phyloP scores from a whole-genome alignment of 176 grass and related monocot species.

The Neostapfia colusana region DNA sequence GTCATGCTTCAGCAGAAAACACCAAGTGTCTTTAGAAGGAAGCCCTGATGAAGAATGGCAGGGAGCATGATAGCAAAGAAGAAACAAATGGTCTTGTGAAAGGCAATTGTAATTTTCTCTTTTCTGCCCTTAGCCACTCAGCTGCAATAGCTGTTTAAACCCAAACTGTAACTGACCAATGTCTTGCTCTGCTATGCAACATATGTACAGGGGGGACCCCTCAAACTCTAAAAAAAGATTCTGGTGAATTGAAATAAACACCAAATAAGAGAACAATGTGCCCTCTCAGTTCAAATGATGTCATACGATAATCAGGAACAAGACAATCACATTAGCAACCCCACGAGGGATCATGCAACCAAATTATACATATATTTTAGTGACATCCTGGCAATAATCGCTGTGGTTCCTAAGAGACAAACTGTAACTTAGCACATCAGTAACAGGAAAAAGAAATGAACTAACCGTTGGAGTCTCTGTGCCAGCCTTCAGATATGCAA shows the following conservation, averaged over 20 bases:
- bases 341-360: slow-evolving; percentile 3
- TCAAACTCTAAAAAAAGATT: no score
- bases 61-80: no score
- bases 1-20: no score
- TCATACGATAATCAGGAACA: slow-evolving; percentile 4
- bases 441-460: slow-evolving; percentile 33
- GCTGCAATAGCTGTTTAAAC: no score
- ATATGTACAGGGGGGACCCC: no score
- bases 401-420: neutral
- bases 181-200: no score
- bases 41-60: no score
- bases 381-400: neutral
- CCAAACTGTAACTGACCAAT: no score
- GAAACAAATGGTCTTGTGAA: no score
- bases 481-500: slow-evolving; percentile 86
- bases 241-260: neutral
- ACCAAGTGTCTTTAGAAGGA: no score
- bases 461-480: slow-evolving; percentile 80
- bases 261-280: neutral
- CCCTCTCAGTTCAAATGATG: neutral
- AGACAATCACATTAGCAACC: slow-evolving; percentile 4
- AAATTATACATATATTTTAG: slow-evolving; percentile 21
- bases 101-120: no score
- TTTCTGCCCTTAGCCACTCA: no score
- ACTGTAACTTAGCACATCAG: neutral